phyloP scores from a whole-genome alignment of 768 basidiomycete species.

The Suillus cothurnatus region DNA sequence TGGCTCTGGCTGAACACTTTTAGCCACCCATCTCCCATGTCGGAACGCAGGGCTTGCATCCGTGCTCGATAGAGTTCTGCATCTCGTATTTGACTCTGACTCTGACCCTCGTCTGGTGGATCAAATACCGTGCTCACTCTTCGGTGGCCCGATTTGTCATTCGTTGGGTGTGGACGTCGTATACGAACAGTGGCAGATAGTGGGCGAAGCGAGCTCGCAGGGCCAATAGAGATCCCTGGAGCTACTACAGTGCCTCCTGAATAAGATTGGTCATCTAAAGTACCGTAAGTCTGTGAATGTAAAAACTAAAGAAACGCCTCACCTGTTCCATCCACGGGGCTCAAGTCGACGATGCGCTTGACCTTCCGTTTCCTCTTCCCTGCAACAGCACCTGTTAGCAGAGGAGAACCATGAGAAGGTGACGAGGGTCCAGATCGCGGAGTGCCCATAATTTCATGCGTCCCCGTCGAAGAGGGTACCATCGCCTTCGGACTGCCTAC shows the following conservation, averaged over 20 bases:
- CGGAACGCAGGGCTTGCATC: conserved; percentile 81
- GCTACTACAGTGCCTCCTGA: background rate
- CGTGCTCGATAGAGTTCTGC: conserved; percentile 74
- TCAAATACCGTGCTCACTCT: conserved; percentile 54
- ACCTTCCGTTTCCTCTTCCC: conserved; percentile 59
- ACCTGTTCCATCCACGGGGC: conserved; percentile 42
- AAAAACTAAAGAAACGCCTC: conserved; percentile 36
- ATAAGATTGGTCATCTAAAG: conserved; percentile 26
- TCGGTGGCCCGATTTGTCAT: conserved; percentile 14
- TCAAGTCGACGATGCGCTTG: conserved; percentile 81
- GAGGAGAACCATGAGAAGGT: conserved; percentile 48
- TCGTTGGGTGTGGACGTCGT: conserved; percentile 18
- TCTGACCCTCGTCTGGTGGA: conserved; percentile 8
- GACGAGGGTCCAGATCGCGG: conserved; percentile 32
- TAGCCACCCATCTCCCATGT: conserved; percentile 90
- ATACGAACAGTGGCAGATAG: conserved; percentile 22
- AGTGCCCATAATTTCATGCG: conserved; percentile 23
- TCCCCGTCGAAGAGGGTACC: conserved; percentile 14
- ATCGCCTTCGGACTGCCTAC: conserved; percentile 42
- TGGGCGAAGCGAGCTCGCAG: conserved; percentile 11
- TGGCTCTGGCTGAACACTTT: conserved; percentile 79
- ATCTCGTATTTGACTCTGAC: conserved; percentile 41
- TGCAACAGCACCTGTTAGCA: conserved; percentile 38
- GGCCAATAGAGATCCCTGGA: background rate
- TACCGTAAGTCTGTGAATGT: conserved; percentile 34